Evolutionary conservation across 192 early-diverging fungal species (phyloP).

Genomic region (Coemansia guatemalensis): DNA sequence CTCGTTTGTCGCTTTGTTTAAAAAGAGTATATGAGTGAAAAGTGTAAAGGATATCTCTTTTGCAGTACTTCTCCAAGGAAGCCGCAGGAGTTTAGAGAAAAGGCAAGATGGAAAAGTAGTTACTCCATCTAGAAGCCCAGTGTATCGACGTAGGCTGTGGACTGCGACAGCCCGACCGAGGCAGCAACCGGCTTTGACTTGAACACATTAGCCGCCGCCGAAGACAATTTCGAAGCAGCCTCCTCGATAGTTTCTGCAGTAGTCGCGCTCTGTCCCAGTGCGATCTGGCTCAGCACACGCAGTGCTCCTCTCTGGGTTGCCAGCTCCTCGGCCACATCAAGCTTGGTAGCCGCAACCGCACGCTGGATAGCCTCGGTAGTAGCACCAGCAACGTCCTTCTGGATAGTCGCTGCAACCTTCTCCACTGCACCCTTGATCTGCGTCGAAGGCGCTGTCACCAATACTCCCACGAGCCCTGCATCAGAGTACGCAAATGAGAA

Average conservation of each 20-base stretch:
- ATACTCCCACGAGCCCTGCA: slow-evolving; percentile 86
- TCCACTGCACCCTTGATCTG: slow-evolving; percentile 65
- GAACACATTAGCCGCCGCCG: slow-evolving; percentile 26
- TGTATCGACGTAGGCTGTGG: slow-evolving; percentile 52
- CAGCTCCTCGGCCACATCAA: slow-evolving; percentile 31
- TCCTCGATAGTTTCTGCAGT: slow-evolving; percentile 31
- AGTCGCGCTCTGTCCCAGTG: slow-evolving; percentile 23
- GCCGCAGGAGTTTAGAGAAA: neutral
- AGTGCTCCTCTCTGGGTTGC: slow-evolving; percentile 26
- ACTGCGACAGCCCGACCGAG: slow-evolving; percentile 41
- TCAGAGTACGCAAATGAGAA: slow-evolving; percentile 90
- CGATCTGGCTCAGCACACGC: slow-evolving; percentile 17
- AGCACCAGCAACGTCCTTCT: slow-evolving; percentile 58
- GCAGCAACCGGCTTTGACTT: slow-evolving; percentile 42
- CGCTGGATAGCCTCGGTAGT: slow-evolving; percentile 60
- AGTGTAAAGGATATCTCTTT: too few species aligned
- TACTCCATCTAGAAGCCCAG: slow-evolving; percentile 38
- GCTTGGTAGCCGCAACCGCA: slow-evolving; percentile 54
- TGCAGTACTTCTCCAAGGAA: neutral
- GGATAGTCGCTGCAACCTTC: slow-evolving; percentile 58
- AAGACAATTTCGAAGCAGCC: slow-evolving; percentile 19
- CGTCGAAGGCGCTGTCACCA: slow-evolving; percentile 59
- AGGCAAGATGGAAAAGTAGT: slow-evolving; percentile 1
- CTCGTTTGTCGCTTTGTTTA: too few species aligned
- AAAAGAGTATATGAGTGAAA: too few species aligned